Percentiles rank a stretch among this genome's conserved stretches.
These are phyloP conservation scores for Meyerozyma elateridarum DNA, from an alignment of 1,139 yeast genomes.

Conservation along the genomic window DNA sequence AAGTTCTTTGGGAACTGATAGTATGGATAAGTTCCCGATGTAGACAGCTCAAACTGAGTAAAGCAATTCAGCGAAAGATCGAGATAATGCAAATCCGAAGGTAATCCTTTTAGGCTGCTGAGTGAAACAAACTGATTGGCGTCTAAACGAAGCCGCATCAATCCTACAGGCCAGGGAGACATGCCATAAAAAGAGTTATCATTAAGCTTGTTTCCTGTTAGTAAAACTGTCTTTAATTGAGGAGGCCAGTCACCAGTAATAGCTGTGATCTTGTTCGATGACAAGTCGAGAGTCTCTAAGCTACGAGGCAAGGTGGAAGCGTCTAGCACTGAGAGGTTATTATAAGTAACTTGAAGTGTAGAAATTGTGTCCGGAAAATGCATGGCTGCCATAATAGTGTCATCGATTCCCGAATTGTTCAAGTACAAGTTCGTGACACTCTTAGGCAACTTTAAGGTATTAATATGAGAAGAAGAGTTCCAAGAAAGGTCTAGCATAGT, in stretches of 20 bases:
- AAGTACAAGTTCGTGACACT: conserved; percentile 23
- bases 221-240: neutral
- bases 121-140: neutral
- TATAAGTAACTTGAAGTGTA: conserved; percentile 33
- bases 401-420: conserved; percentile 24
- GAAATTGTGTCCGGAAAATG: conserved; percentile 20
- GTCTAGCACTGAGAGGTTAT: conserved; percentile 19
- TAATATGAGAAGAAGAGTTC: conserved; percentile 18
- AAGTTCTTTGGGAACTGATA: conserved; percentile 13
- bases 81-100: conserved; percentile 6
- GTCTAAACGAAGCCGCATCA: neutral
- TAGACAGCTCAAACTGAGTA: neutral
- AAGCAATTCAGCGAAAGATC: conserved; percentile 11
- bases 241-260: conserved; percentile 2
- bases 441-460: conserved; percentile 24
- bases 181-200: neutral
- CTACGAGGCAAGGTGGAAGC: conserved; percentile 22
- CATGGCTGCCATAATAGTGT: conserved; percentile 11
- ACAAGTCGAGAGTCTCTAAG: conserved; percentile 19
- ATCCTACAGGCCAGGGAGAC: neutral
- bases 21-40: conserved; percentile 9
- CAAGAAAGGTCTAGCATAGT: conserved; percentile 34
- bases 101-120: neutral
- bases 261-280: conserved; percentile 7
- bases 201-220: neutral